Base-by-base conservation (phyloP, 768 basidiomycete species). In the Suillus lakei region DNA sequence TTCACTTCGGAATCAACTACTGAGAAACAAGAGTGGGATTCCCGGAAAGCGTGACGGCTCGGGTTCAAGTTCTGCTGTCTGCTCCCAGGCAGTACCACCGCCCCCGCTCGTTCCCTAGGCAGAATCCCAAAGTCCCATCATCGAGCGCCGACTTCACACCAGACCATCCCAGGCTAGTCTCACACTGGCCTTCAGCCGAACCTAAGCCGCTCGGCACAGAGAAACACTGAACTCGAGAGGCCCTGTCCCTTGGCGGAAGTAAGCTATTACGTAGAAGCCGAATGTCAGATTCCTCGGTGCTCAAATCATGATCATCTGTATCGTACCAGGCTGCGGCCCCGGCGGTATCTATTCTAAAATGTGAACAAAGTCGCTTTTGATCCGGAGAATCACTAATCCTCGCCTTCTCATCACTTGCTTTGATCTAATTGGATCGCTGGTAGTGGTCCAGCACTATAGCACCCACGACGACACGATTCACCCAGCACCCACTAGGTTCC, bases 111-210 rank as follows among this genome's bases (percentile, higher is more conserved):
- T 64, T 64, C 38, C 46, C 43, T 32, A 50, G 50, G 26, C 44
- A 60, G 53, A 61, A 53, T 8, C 44, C 18, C 26, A 50, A 39
- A 53, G 51, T 62, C 44, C 53, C 9, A 51, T 44, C 55, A 21
- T 44, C 61, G 44, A 38, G 15, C 8, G 46, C 23, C 56, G 54
- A 56, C 32, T 64, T 39, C 51, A 67, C 64, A 61, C 55, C 63
- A 64, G 16, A n/a, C 63, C 66, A 64, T 48, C 43, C 15, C 39
- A 64, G 62, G 62, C 30, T 64, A 63, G 65, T 66, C 63, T 41
- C 65, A 39, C 38, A 46, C 36, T 34, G 7, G 15, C 54, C 43
- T 46, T 58, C 32, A 34, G 61, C 50, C 36, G 60, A 44, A 39
- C 23, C 61, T n/a, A 15, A 51, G n/a, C 26, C 51, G 38, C 41